Evolutionary conservation across 2,329 filamentous ascomycete species (phyloP), one percentile per base, ranked within the genome.

Genomic region (Aspergillus pseudonomiae): DNA sequence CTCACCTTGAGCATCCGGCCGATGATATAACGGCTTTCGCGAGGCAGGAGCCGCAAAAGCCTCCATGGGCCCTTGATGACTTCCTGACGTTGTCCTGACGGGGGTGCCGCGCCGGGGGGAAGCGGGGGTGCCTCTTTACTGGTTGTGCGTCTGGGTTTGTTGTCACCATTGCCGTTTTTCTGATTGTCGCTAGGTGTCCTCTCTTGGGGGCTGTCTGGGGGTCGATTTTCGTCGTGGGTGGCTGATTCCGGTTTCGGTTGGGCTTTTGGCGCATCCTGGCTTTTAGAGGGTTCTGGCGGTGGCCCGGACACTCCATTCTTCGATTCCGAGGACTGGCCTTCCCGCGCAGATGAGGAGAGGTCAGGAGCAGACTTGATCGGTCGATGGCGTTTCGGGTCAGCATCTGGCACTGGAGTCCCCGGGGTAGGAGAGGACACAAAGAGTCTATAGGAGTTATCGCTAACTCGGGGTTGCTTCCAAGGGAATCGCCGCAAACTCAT

Each of bases 401-500:
- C 72, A 57, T 83, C 81, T 4, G 80, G 74, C 16, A 81, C 76
- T 6, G 80, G 78, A 12, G 80, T 82, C 2, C 91, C 91, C 0
- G 91, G 91, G 3, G 93, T 92, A 1, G 94, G 94, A 9, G 91
- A 86, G 1, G 95, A 88, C 16, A 94, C 89, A 75, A 99, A 99
- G 1, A 99, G 86, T 73, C 94, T 94, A 80, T 92, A 99, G 0
- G 93, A 97, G 77, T 96, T 98, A 77, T 99, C 95, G 4, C 92
- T 92, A 76, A 93, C 82, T 46, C 94, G 88, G 5, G 95, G 95
- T 41, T 96, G 89, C 81, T 99, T 99, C 95, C 95, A 99, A 0
- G 95, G 95, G 74, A 99, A 99, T 41, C 95, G 85, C 26, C 95
- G 87, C 48, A 99, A 83, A 6, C 93, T 95, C 95, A 99, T 99